Conservation (phyloP, 208 protist species). For the Trypanosoma platydactyli region DNA sequence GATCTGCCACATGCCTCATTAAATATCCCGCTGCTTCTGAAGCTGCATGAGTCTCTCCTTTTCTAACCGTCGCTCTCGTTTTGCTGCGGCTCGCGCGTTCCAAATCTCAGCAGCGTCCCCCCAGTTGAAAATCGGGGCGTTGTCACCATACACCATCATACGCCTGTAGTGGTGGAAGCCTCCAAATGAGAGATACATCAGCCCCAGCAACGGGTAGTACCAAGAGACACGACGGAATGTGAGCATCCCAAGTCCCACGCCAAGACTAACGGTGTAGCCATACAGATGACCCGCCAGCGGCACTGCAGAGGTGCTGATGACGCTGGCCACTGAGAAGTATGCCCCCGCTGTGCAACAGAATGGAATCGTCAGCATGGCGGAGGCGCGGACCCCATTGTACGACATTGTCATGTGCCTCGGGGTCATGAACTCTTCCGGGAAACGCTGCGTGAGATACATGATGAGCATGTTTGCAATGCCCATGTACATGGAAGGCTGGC, state of each 20-base stretch:
- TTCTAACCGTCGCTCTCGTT: conserved; percentile 14
- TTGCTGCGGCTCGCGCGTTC: conserved; percentile 36
- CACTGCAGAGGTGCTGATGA: conserved; percentile 52
- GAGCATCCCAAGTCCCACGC: conserved; percentile 65
- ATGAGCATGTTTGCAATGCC: conserved; percentile 66
- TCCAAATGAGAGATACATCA: conserved; percentile 79
- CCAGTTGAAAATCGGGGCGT: conserved; percentile 83
- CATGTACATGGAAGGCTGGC: conserved; percentile 83
- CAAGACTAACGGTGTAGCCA: conserved; percentile 67
- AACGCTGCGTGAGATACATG: conserved; percentile 78
- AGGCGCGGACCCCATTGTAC: conserved; percentile 75
- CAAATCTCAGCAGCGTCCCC: conserved; percentile 60
- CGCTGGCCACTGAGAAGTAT: conserved; percentile 76
- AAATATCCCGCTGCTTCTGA: neutral
- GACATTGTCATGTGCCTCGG: conserved; percentile 72
- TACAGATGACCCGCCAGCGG: conserved; percentile 69
- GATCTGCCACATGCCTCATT: neutral
- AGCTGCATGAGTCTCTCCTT: neutral
- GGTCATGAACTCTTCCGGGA: conserved; percentile 81
- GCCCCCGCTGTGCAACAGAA: conserved; percentile 72
- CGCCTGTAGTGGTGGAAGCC: conserved; percentile 85
- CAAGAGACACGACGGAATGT: conserved; percentile 72
- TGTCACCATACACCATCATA: conserved; percentile 87
- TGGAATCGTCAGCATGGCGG: conserved; percentile 70
- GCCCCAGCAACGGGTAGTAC: conserved; percentile 83